Evolutionary conservation across 495 filamentous ascomycete species (phyloP).

Genomic region (Podospora comata): DNA sequence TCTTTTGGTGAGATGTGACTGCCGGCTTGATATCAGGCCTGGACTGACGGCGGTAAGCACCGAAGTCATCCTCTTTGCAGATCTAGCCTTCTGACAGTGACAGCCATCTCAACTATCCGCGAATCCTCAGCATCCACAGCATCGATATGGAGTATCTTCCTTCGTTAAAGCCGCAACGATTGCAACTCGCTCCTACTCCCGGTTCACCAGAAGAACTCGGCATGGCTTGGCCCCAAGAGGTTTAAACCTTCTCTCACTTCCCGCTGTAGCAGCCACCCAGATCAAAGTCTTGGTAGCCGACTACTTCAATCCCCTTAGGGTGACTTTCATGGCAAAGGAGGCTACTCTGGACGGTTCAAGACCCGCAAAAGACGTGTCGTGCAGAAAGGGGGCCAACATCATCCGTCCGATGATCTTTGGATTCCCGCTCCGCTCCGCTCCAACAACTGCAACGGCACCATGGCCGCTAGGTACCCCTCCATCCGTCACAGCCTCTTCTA

Average conservation of each 20-base stretch:
- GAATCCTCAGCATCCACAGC: background rate
- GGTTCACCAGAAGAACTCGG: background rate
- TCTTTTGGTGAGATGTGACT: background rate
- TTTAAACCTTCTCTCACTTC: background rate
- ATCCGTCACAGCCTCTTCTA: background rate
- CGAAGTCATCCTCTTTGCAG: background rate
- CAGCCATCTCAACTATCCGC: background rate
- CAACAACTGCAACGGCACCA: background rate
- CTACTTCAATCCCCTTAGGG: background rate
- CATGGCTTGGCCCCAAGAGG: background rate
- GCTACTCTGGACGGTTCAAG: background rate
- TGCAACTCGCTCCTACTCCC: background rate
- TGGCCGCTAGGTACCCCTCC: background rate
- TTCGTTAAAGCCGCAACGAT: background rate
- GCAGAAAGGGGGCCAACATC: background rate
- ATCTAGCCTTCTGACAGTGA: background rate
- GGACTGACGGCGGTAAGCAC: background rate
- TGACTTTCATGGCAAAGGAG: background rate
- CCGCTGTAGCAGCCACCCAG: background rate
- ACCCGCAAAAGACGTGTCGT: background rate
- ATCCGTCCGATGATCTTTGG: background rate
- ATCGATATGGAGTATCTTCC: background rate
- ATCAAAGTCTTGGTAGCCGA: background rate
- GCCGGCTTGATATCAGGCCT: background rate
- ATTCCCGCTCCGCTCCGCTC: constrained; percentile 3